Conservation (phyloP, 23 red algal genomes). For the Cyanidioschyzon merolae region DNA sequence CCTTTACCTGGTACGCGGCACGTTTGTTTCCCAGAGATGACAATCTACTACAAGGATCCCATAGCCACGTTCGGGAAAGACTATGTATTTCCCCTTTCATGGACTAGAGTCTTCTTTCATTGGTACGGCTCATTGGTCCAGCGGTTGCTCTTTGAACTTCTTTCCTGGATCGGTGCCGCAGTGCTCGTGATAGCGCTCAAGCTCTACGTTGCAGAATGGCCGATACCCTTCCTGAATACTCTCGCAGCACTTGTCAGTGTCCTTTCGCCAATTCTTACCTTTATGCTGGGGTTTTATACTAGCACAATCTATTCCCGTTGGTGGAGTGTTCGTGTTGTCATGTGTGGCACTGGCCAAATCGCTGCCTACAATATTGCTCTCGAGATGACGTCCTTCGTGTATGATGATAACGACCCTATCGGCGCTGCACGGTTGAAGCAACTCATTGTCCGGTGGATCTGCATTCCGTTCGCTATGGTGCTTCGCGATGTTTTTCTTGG, state of each 20-base stretch:
- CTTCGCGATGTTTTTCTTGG: not conserved
- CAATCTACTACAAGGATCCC: constrained; percentile 1
- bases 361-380: not conserved
- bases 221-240: not conserved
- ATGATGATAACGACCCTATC: not conserved
- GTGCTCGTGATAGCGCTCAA: constrained; percentile 19
- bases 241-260: constrained; percentile 1
- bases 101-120: not conserved
- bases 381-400: not conserved
- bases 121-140: constrained; percentile 12
- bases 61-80: constrained; percentile 16
- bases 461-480: not conserved
- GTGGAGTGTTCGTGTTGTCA: not conserved
- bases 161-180: not conserved
- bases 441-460: not conserved
- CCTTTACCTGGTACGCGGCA: too few species aligned
- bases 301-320: constrained; percentile 14
- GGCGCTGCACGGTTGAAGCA: not conserved
- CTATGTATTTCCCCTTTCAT: constrained; percentile 7
- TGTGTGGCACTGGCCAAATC: not conserved
- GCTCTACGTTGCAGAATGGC: constrained; percentile 12
- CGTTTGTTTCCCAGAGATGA: too few species aligned
- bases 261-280: not conserved
- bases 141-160: constrained; percentile 2
- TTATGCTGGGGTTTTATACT: constrained; percentile 14